Evolutionary conservation across 306 rosid genomes (phyloP), one percentile per base, ranked within the genome.

Genomic region (Acacia acuminata): DNA sequence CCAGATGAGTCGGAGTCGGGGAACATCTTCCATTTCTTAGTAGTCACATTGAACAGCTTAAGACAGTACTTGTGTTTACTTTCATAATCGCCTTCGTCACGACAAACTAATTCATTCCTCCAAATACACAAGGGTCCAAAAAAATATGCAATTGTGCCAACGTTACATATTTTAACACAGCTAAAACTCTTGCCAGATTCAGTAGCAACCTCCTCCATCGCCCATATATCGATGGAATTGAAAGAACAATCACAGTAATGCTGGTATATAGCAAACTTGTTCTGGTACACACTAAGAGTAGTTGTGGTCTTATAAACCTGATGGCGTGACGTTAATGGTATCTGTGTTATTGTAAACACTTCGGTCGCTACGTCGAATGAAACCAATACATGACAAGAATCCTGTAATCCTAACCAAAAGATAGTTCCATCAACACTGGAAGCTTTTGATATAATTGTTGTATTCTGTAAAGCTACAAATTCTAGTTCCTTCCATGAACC

Each of bases 141-240:
- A 1, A 25, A 24, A 0, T 2, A 61, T 12, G 7, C 0, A 24
- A 61, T 11, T 1, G 0, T 0, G 1, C 0, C 0, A 11, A 10
- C 0, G 8, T 25, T 25, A 61, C 11, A 10, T 12, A 1, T 2
- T 25, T 61, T 8, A 3, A 2, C 4, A 10, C 36, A 61, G 5
- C 17, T 24, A 3, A 24, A 61, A 24, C 67, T 61, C 67, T 61
- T 25, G 2, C 36, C 36, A 61, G 36, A 22, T 58, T 22, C 32
- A 10, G 15, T 1, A 9, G 65, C 15, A 24, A 22, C 65, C 12
- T 58, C 65, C 32, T 58, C 65, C 30, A 22, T n/a, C 65, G 0
- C 63, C 25, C 63, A 55, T 8, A n/a, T 19, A 55, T 55, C 4
- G 24, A 55, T 6, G 19, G 3, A 53, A 19, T 53, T 17, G 7